A percentile compares a stretch with the other conserved stretches of the same genome.
Conservation (phyloP, 306 rosid genomes). For the Cotoneaster glaucophyllus region DNA sequence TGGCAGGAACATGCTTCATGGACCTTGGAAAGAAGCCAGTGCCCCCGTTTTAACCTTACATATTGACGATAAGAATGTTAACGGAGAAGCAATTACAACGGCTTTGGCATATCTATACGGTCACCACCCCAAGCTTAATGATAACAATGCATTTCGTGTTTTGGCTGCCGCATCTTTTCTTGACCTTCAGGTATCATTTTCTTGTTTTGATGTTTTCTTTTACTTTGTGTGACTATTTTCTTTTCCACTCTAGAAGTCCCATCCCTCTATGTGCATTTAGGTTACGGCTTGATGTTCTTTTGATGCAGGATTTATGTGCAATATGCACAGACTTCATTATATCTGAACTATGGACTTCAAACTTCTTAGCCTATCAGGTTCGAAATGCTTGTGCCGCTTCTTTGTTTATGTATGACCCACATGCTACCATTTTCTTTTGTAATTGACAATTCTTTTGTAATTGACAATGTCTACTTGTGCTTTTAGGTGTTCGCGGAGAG, state of each 20-base stretch:
- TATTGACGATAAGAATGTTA: conserved; percentile 87
- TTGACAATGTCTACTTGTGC: conserved; percentile 19
- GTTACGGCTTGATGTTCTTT: background rate
- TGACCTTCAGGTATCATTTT: conserved; percentile 77
- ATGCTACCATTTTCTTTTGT: conserved; percentile 7
- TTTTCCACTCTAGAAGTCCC: background rate
- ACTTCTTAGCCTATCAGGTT: conserved; percentile 98
- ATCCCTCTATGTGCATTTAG: conserved; percentile 5
- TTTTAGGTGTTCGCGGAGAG: conserved; percentile 86
- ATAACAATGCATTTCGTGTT: conserved; percentile 88
- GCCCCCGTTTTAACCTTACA: conserved; percentile 67
- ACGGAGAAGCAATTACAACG: conserved; percentile 76
- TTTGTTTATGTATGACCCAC: conserved; percentile 4
- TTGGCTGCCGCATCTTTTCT: conserved; percentile 98
- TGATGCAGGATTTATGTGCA: conserved; percentile 85
- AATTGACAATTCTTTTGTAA: conserved; percentile 15
- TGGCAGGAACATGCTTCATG: conserved; percentile 94
- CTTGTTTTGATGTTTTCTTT: background rate
- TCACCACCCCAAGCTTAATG: conserved; percentile 85
- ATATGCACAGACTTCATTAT: conserved; percentile 92
- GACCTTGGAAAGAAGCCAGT: conserved; percentile 98
- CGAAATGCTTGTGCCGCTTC: conserved; percentile 26
- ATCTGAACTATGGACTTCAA: conserved; percentile 94
- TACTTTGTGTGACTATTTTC: background rate
- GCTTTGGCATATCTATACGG: conserved; percentile 92